Evolutionary conservation across 148 eudicot species (phyloP).

Genomic region (Persicaria tinctoria): DNA sequence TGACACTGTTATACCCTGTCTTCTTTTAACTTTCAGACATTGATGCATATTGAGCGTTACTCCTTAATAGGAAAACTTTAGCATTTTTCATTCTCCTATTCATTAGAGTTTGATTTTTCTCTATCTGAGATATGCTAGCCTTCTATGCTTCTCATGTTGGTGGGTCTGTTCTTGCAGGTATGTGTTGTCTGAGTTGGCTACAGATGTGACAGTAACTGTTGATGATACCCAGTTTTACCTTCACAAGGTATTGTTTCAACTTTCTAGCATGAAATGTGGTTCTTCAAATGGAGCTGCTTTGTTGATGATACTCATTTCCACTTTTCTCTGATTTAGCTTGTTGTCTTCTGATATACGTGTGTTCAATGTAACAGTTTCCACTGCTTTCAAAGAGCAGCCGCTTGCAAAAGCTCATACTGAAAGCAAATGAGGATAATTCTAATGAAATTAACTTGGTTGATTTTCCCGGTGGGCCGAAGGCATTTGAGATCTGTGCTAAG

Average conservation of each 20-base stretch:
- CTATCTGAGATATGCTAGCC: neutral
- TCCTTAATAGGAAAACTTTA: neutral
- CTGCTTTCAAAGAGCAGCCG: constrained; percentile 69
- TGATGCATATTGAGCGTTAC: neutral
- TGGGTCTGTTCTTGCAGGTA: constrained; percentile 37
- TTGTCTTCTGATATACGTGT: neutral
- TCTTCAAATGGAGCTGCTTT: neutral
- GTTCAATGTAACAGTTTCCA: constrained; percentile 54
- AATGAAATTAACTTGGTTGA: constrained; percentile 46
- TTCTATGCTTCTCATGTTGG: neutral
- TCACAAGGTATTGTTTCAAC: constrained; percentile 48
- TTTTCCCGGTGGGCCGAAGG: constrained; percentile 79
- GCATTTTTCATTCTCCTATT: neutral
- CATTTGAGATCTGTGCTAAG: constrained; percentile 80
- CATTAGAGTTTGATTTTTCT: neutral
- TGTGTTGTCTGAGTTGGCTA: constrained; percentile 57
- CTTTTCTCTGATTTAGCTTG: neutral
- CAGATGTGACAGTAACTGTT: constrained; percentile 50
- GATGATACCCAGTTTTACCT: constrained; percentile 55
- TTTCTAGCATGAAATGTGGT: neutral
- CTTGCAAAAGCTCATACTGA: constrained; percentile 53
- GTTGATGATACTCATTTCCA: neutral
- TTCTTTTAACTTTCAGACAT: neutral
- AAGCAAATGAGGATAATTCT: constrained; percentile 44
- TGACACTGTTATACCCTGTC: too few relatives aligned